A percentile compares a stretch with the other conserved stretches of the same genome.
These are phyloP conservation scores for Exophiala bonariae DNA, from an alignment of 2,329 filamentous ascomycete genomes.

Conservation along the genomic window DNA sequence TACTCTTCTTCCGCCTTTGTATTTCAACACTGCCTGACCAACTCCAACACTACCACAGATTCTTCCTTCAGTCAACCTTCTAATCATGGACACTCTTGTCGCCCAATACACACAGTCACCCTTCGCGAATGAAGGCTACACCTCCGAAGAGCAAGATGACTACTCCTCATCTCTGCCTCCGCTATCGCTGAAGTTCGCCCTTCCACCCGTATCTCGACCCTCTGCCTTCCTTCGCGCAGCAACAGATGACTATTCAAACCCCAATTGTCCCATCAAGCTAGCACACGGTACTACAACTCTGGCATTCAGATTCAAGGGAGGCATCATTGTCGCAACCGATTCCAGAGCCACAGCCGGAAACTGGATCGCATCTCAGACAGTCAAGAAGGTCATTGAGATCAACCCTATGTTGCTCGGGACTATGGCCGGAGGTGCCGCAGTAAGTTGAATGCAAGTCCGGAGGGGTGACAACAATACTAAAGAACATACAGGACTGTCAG, in stretches of 20 bases:
- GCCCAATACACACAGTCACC: conserved; percentile 83
- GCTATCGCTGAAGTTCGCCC: conserved; percentile 88
- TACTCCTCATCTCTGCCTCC: conserved; percentile 69
- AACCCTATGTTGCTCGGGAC: conserved; percentile 91
- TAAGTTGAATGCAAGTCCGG: conserved; percentile 41
- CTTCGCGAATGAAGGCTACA: conserved; percentile 70
- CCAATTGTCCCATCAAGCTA: conserved; percentile 97
- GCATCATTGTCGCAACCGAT: conserved; percentile 97
- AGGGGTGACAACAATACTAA: conserved; percentile 21
- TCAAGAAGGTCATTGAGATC: conserved; percentile 99
- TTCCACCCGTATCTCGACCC: conserved; percentile 82
- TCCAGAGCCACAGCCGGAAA: conserved; percentile 95
- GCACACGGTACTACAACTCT: conserved; percentile 98
- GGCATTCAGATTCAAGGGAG: conserved; percentile 95
- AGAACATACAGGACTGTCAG: conserved; percentile 76
- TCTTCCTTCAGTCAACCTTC: conserved; percentile 1
- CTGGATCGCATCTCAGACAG: conserved; percentile 99
- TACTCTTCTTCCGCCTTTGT: too few relatives aligned
- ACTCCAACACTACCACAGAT: too few relatives aligned
- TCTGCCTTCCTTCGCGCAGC: conserved; percentile 93
- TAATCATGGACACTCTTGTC: conserved; percentile 85
- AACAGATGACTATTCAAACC: conserved; percentile 96
- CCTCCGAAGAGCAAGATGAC: conserved; percentile 73
- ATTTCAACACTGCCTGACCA: too few relatives aligned
- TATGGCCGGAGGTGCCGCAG: conserved; percentile 96